Conservation (phyloP, 805 yeast genomes). For the Saccharomycopsis amapae region DNA sequence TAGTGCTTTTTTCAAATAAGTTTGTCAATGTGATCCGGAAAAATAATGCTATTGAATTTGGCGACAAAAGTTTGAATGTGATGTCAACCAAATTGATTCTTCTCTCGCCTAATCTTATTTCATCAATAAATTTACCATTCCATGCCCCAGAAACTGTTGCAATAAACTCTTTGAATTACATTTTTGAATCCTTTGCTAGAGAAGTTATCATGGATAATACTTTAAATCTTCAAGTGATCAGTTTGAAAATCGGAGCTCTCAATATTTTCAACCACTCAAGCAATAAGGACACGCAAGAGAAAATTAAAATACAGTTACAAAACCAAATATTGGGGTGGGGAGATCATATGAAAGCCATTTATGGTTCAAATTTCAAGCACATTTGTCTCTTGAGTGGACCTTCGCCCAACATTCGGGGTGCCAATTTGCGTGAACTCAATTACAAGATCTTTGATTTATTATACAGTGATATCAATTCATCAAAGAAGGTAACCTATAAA, state of each 20-base stretch:
- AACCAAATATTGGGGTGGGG: conserved; percentile 20
- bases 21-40: conserved; percentile 46
- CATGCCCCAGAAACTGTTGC: conserved; percentile 57
- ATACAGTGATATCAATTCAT: conserved; percentile 11
- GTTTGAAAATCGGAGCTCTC: conserved; percentile 41
- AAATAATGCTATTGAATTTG: conserved; percentile 32
- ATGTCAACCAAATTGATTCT: conserved; percentile 36
- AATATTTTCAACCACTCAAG: conserved; percentile 30
- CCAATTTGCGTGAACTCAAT: conserved; percentile 19
- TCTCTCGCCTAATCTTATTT: conserved; percentile 49
- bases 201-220: conserved; percentile 32
- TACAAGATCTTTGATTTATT: conserved; percentile 20
- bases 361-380: conserved; percentile 16
- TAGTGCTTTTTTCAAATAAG: conserved; percentile 48
- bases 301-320: conserved; percentile 5
- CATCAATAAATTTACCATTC: conserved; percentile 49
- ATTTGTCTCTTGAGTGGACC: conserved; percentile 15
- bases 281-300: conserved; percentile 6
- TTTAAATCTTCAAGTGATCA: conserved; percentile 36
- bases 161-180: conserved; percentile 36
- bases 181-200: conserved; percentile 35
- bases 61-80: conserved; percentile 2
- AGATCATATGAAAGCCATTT: conserved; percentile 12
- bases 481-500: conserved; percentile 4
- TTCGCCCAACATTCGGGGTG: conserved; percentile 10